phyloP scores from a whole-genome alignment of 2,329 filamentous ascomycete genomes.

The Aureobasidium sp. region DNA sequence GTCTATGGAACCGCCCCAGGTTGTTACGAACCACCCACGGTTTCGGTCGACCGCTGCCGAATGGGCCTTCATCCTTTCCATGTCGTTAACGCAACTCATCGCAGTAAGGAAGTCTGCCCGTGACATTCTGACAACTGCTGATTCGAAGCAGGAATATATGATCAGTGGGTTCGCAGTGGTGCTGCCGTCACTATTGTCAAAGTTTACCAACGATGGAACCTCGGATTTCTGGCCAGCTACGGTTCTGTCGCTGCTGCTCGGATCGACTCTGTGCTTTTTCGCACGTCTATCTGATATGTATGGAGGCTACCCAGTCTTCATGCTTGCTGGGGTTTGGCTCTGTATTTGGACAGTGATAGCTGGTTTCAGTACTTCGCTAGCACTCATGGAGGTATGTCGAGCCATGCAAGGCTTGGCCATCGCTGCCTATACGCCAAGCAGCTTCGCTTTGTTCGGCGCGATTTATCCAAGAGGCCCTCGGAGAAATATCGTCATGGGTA shows the following conservation, averaged over 20 bases:
- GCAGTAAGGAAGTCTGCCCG: conserved; percentile 13
- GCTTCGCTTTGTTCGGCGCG: conserved; percentile 26
- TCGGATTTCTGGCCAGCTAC: conserved; percentile 28
- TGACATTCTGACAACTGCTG: neutral
- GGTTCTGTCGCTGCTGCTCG: conserved; percentile 26
- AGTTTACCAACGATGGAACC: neutral
- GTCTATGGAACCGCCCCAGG: neutral
- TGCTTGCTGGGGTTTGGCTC: conserved; percentile 28
- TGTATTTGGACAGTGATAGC: conserved; percentile 27
- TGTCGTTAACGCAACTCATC: conserved; percentile 28
- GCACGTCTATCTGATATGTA: conserved; percentile 29
- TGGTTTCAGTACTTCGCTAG: conserved; percentile 21
- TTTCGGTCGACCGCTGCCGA: conserved; percentile 26
- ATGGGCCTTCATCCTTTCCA: conserved; percentile 28
- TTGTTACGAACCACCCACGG: neutral
- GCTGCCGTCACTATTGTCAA: conserved; percentile 22
- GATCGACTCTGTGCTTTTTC: conserved; percentile 25
- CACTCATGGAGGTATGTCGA: conserved; percentile 25
- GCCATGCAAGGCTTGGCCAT: conserved; percentile 31
- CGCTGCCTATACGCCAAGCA: conserved; percentile 27
- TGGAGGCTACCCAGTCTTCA: conserved; percentile 28
- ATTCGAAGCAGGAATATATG: conserved; percentile 23
- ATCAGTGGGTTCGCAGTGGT: conserved; percentile 30
- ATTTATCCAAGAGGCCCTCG: conserved; percentile 25
- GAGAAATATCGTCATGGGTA: conserved; percentile 26